Base-by-base conservation (phyloP, 2,329 filamentous ascomycete genomes). In the Fusarium torreyae region DNA sequence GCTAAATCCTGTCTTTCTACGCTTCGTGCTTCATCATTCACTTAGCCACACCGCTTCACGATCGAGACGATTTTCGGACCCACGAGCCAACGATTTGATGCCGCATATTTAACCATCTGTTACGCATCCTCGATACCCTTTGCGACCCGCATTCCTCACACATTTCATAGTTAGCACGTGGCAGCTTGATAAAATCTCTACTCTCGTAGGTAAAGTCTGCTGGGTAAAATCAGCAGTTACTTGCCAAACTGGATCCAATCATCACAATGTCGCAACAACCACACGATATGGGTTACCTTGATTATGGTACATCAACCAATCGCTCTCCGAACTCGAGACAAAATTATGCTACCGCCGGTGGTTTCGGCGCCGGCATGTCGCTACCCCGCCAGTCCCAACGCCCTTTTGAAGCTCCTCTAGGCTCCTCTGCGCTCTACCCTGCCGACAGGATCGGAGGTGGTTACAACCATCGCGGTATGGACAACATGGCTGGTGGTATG, bases 321-420 rank as follows among this genome's bases (percentile, higher is more conserved):
- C 91, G 92, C 76, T 82, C 81, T 69, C 93, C 93, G 39, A 90
- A 88, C 76, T 89, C 92, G 51, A 80, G 85, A 77, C 92, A 92
- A 64, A 85, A 83, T 58, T 87, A 86, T 68, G 81, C 58, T 42
- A 76, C 71, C 36, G 62, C 70, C 74, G 68, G 75, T 84, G 79
- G 86, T 84, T 91, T 84, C 84, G 86, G 61, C 83, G 77, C 77
- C 15, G 81, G 81, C 28, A 70, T 83, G 44, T 82, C 81, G 9
- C 76, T 84, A 14, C 82, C 82, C 14, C 77, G 82, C 28, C 82
- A 84, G 77, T 84, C 89, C 43, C 94, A 94, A 73, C 88, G 93
- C 73, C 92, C 92, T 72, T 93, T 94, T 77, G 94, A 97, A 76
- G 88, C 86, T 64, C 88, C 89, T 58, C 86, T 93, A 76, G 81